phyloP scores from a whole-genome alignment of 305 asterid genomes.

The Withania somnifera region DNA sequence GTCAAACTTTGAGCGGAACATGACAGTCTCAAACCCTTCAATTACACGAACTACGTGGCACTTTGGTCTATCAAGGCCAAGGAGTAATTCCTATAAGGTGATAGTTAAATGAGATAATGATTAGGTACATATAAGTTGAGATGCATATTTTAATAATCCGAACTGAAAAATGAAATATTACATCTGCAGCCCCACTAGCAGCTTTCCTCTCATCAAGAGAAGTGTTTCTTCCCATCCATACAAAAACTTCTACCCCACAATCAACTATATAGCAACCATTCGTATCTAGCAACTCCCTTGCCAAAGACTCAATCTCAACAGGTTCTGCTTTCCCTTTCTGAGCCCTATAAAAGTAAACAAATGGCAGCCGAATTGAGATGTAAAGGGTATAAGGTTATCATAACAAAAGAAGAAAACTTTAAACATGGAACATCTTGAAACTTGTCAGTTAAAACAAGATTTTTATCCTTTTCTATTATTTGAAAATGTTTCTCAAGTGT shows the following conservation, averaged over 20 bases:
- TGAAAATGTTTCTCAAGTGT: not conserved
- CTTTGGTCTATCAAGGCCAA: conserved; percentile 43
- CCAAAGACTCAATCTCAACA: conserved; percentile 55
- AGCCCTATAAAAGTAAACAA: conserved; percentile 47
- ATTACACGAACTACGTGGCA: conserved; percentile 60
- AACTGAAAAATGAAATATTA: conserved; percentile 24
- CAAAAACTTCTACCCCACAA: conserved; percentile 74
- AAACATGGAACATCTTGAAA: not conserved
- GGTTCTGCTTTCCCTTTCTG: conserved; percentile 72
- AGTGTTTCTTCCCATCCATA: conserved; percentile 91
- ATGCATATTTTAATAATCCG: conserved; percentile 5
- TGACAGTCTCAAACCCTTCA: conserved; percentile 91
- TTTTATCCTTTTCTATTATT: not conserved
- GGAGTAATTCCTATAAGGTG: conserved; percentile 52
- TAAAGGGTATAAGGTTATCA: not conserved
- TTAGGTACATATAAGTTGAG: conserved; percentile 4
- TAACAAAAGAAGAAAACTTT: not conserved
- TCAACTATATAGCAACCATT: conserved; percentile 73
- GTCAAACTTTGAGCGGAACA: conserved; percentile 72
- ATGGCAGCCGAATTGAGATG: conserved; percentile 10
- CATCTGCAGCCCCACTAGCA: conserved; percentile 75
- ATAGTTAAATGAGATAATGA: conserved; percentile 13
- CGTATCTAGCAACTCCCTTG: conserved; percentile 71
- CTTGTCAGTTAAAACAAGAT: not conserved
- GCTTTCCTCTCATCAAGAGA: conserved; percentile 72